Percentiles rank a stretch among this genome's conserved stretches.
Conservation (phyloP, 2,329 filamentous ascomycete species). For the Colletotrichum eremochloae region DNA sequence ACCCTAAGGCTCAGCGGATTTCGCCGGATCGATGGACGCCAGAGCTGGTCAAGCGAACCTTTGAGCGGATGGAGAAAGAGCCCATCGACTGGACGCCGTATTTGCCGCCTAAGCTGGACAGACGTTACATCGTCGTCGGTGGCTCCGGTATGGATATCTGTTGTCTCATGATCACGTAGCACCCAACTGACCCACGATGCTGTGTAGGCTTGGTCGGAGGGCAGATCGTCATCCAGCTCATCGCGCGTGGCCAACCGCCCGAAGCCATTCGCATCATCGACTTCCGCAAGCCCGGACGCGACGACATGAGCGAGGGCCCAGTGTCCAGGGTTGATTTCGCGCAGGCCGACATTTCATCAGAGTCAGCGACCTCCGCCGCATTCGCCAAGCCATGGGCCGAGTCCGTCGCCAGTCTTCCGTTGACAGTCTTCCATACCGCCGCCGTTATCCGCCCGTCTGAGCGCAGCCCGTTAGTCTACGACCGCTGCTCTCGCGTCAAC, state of each 20-base stretch:
- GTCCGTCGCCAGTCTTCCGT: conserved; percentile 56
- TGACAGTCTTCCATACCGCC: conserved; percentile 71
- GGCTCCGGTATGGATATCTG: conserved; percentile 57
- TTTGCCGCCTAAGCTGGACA: conserved; percentile 56
- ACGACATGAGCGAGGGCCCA: conserved; percentile 55
- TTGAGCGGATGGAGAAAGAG: conserved; percentile 51
- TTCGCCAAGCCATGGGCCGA: conserved; percentile 63
- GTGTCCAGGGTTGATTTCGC: conserved; percentile 57
- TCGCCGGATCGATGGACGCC: conserved; percentile 54
- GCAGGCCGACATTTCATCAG: conserved; percentile 64
- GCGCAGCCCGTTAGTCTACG: conserved; percentile 59
- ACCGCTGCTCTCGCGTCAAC: conserved; percentile 62
- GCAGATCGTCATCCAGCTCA: conserved; percentile 66
- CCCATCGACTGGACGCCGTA: conserved; percentile 55
- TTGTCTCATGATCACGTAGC: not conserved
- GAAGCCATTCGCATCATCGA: conserved; percentile 67
- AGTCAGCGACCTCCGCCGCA: conserved; percentile 56
- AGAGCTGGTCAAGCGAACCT: conserved; percentile 52
- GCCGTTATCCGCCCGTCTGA: conserved; percentile 66
- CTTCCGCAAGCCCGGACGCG: conserved; percentile 57
- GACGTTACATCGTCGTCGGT: conserved; percentile 61
- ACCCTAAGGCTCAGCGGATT: conserved; percentile 51
- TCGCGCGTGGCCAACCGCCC: conserved; percentile 64
- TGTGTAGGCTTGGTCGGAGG: conserved; percentile 65
- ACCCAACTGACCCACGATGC: not conserved